Base-by-base conservation (phyloP, 177 flowering plant species). In the Vitis hybrid region DNA sequence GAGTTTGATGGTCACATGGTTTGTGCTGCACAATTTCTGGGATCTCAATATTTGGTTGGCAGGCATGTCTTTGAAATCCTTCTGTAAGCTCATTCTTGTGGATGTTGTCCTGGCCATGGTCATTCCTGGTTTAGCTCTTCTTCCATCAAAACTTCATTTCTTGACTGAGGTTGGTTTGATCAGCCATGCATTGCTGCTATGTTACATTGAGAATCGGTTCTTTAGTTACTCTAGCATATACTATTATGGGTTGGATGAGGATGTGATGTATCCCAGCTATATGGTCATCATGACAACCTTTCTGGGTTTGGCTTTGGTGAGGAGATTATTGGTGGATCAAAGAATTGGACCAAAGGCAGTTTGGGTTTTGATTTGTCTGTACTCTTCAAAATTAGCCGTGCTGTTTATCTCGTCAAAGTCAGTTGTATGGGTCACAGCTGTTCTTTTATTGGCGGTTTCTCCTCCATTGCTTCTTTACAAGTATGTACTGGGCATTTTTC, bases 401-500 rank as follows among this genome's bases (percentile, higher is more conserved):
- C 86, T 95, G 66, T 86, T 95, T 69, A 82, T 94, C 74, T 73
- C 91, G 18, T 92, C 99, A 74, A 95, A 82, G 68, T 82, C 96
- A 75, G 90, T 90, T 67, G 81, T 90, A 57, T 95, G 97, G 98
- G 87, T 82, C 19, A 78, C 98, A n/a, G 95, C 96, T 64, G 71
- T 89, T 74, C 97, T 95, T 33, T 77, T 94, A 57, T 71, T 95
- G 83, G 97, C 98, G 8, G 82, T 94, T 72, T 82, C 99, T 72
- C 99, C 99, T 63, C 97, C 99, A 11, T 68, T 95, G 80, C 98
- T 95, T 80, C 98, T 95, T 65, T 95, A 95, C 92, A 92, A 87
- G 99, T 95, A 88, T 60, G 22, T 68, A 56, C 71, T 55, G 3
- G 17, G 60, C 68, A 51, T 58, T 63, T 64, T 11, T 57, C 56